Base-by-base conservation (phyloP, 169 alveolate genomes). In the Plasmodium billcollinsi region DNA sequence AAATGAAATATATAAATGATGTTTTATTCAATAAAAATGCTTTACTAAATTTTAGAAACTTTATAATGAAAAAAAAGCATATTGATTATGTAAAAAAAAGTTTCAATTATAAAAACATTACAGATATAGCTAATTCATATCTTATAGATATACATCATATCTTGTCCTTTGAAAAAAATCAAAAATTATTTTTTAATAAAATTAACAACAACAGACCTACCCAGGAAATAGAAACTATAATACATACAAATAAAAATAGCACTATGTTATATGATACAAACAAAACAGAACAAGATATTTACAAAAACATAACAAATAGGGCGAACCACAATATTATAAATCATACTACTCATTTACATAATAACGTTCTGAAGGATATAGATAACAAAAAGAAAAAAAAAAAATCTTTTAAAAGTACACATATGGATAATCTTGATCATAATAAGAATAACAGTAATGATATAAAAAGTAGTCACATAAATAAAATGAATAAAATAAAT, bases 1-100 rank as follows among this genome's bases (percentile, higher is more conserved):
- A 24, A 78, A 66, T 65, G 50, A 29, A 43, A 70, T 29, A 26
- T 18, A 54, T 66, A 56, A 63, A 54, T 4, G 74, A 66, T 39
- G 15, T 33, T 20, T 43, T 78, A 9, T 24, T 65, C 6, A 59
- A 78, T 49, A 47, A 63, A 45, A 39, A 43, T 14, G 14, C 69
- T 1, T 20, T 78, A 20, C 4, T n/a, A 9, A 65, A 67, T 12
- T 78, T 65, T 66, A 67, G 76, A 33, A 78, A 58, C 43, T 78
- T 15, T 56, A 9, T 78, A 12, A 15, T 78, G 6, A 78, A 52
- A 12, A 78, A 78, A 18, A 78, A 54, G 18, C 89, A 78, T 18
- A 78, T 52, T 15, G 89, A 78, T 0, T 78, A 65, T 66, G 65
- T 65, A 26, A 20, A 63, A 47, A 65, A 65, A 65, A 78, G 21